Conservation (phyloP, 2,329 filamentous ascomycete species). For the Talaromyces sp. region DNA sequence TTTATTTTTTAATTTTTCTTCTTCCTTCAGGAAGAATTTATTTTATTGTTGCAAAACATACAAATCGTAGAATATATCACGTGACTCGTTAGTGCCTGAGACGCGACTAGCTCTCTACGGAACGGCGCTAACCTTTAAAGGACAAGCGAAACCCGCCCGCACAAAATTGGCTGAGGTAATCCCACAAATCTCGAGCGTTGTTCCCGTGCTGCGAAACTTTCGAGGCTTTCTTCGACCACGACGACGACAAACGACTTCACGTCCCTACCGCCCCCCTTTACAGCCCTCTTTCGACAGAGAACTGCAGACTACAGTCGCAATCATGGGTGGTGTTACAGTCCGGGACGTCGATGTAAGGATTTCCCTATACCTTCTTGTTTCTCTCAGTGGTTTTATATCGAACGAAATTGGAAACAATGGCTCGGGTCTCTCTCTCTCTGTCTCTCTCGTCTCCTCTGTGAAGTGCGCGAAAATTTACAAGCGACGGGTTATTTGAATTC, state of each 20-base stretch:
- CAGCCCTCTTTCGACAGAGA: conserved; percentile 19
- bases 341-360: conserved; percentile 59
- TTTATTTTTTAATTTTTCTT: background rate
- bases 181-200: conserved; percentile 12
- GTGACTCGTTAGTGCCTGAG: conserved; percentile 8
- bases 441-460: background rate
- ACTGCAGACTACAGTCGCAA: conserved; percentile 40
- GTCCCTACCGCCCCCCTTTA: conserved; percentile 27
- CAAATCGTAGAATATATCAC: background rate
- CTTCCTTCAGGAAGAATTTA: background rate
- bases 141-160: conserved; percentile 35
- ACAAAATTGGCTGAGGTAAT: conserved; percentile 14
- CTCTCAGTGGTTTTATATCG: conserved; percentile 1
- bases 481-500: background rate
- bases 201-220: conserved; percentile 1
- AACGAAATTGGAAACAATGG: background rate
- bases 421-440: background rate
- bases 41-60: too few relatives aligned
- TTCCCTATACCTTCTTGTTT: conserved; percentile 13
- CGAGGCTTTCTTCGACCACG: conserved; percentile 28
- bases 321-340: conserved; percentile 63
- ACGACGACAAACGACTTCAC: conserved; percentile 22
- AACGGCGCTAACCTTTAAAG: conserved; percentile 37
- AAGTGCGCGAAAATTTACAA: background rate
- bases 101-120: conserved; percentile 22